These are phyloP conservation scores for Colletotrichum australisinense DNA, from an alignment of 2,329 filamentous ascomycete genomes.

Conservation along the genomic window DNA sequence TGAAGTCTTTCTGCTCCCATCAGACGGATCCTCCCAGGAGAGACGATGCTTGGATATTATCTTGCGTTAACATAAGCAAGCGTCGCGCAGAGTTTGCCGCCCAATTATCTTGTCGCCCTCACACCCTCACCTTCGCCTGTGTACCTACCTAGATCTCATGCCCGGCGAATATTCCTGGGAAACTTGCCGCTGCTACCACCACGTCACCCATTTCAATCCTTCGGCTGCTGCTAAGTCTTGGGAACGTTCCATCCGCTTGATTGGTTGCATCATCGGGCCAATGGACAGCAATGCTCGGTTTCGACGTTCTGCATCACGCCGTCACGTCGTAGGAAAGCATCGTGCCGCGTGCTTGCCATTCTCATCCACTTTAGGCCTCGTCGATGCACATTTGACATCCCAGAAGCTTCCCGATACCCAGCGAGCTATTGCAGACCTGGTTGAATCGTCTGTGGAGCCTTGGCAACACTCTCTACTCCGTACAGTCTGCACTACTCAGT, in stretches of 20 bases:
- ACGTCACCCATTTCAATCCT: not conserved
- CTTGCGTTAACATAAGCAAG: not conserved
- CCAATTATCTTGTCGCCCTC: constrained; percentile 2
- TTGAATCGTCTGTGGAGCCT: not conserved
- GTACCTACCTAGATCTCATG: not conserved
- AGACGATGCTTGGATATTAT: constrained; percentile 1
- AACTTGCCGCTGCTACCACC: not conserved
- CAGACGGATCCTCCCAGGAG: constrained; percentile 5
- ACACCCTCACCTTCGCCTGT: not conserved
- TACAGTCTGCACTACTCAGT: too few species aligned
- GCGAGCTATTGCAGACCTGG: not conserved
- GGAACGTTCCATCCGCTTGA: not conserved
- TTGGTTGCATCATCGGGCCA: not conserved
- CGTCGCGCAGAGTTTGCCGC: not conserved
- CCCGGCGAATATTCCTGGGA: not conserved
- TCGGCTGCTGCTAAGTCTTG: not conserved
- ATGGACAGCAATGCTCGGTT: not conserved
- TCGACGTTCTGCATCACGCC: not conserved
- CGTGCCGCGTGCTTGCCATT: not conserved
- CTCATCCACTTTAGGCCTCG: not conserved
- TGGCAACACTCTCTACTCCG: not conserved
- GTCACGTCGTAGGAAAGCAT: not conserved
- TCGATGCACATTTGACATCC: not conserved
- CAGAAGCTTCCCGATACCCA: not conserved
- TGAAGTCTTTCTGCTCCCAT: not conserved